Evolutionary conservation across 768 basidiomycete species (phyloP).

Genomic region (Termitomyces sp.): DNA sequence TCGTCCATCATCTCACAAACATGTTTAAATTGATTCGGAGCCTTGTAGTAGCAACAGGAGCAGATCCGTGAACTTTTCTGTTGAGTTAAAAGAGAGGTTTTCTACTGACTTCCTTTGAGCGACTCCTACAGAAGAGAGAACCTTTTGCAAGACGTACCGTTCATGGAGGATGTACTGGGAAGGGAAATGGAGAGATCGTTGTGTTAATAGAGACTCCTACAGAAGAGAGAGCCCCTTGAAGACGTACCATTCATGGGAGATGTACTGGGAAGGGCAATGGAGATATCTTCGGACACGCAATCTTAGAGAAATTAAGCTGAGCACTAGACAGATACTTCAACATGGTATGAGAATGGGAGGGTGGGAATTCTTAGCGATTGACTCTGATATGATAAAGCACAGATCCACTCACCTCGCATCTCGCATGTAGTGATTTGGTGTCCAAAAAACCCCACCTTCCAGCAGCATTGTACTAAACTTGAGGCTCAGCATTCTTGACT

Average conservation of each 20-base stretch:
- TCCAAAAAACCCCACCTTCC: conserved; percentile 79
- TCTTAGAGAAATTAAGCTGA: no score
- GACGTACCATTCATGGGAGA: conserved; percentile 39
- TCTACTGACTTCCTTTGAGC: conserved; percentile 33
- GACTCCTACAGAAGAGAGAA: conserved; percentile 68
- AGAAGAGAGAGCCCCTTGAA: conserved; percentile 84
- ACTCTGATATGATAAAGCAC: conserved; percentile 10
- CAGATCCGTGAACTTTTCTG: conserved; percentile 18
- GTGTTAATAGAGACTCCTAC: conserved; percentile 59
- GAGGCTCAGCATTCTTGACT: conserved; percentile 43
- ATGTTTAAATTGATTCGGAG: conserved; percentile 69
- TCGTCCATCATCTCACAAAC: conserved; percentile 65
- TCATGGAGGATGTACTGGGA: conserved; percentile 31
- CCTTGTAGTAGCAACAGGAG: conserved; percentile 44
- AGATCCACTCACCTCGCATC: conserved; percentile 58
- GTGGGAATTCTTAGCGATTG: conserved; percentile 74
- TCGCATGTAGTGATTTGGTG: conserved; percentile 83
- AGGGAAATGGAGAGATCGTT: conserved; percentile 59
- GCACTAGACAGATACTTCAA: conserved; percentile 19
- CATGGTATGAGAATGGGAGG: conserved; percentile 54
- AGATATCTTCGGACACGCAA: no score
- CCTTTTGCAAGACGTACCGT: conserved; percentile 79
- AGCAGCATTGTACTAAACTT: conserved; percentile 45
- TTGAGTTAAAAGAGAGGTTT: conserved; percentile 18
- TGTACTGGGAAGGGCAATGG: conserved; percentile 49